Evolutionary conservation across 2,329 filamentous ascomycete species (phyloP).

Genomic region (Neospermospora avenae): DNA sequence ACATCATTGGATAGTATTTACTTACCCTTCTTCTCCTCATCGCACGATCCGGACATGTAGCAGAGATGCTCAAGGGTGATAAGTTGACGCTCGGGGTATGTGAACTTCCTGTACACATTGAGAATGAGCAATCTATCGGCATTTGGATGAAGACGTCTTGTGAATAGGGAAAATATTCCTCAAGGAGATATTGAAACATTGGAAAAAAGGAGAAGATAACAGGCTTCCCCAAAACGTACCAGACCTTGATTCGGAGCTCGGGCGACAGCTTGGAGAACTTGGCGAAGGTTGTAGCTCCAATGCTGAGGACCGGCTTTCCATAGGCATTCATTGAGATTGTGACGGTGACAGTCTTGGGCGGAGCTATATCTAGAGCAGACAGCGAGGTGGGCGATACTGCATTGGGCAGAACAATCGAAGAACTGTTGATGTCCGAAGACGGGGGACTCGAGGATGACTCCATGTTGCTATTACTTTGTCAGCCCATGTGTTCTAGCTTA

Average conservation of each 20-base stretch:
- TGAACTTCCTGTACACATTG: no score
- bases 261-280: not conserved
- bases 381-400: not conserved
- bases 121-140: no score
- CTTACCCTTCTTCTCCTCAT: no score
- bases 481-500: not conserved
- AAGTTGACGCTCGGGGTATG: no score
- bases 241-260: not conserved
- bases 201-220: no score
- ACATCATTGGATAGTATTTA: no score
- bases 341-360: not conserved
- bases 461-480: not conserved
- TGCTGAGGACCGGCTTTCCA: not conserved
- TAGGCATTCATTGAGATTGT: not conserved
- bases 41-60: no score
- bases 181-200: no score
- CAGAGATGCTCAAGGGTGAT: no score
- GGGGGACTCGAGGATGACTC: not conserved
- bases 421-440: not conserved
- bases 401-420: not conserved
- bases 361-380: not conserved
- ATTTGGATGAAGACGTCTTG: no score
- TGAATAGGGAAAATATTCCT: no score
- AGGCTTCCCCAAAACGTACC: no score
- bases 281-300: not conserved